phyloP scores from a whole-genome alignment of 2,329 filamentous ascomycete species.

The Fusarium robinianum region DNA sequence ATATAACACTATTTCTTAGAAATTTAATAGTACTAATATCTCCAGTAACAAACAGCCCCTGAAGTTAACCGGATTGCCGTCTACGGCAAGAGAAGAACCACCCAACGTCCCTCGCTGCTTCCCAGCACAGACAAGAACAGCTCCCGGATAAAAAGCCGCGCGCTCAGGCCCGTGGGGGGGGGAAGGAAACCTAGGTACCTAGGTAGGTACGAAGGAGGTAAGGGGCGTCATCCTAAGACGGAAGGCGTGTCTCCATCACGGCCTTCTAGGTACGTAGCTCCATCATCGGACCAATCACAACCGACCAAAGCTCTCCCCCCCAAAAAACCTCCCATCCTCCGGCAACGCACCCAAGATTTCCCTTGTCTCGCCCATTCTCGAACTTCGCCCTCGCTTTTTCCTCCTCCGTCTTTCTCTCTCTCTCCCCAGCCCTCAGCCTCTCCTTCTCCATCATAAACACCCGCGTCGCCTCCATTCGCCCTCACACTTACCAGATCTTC shows the following conservation, averaged over 20 bases:
- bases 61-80: too few relatives aligned
- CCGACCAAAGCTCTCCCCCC: slow-evolving; percentile 31
- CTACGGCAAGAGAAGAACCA: not conserved
- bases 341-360: slow-evolving; percentile 40
- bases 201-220: too few relatives aligned
- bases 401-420: slow-evolving; percentile 11
- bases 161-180: slow-evolving; percentile 15
- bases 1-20: too few relatives aligned
- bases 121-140: slow-evolving; percentile 8
- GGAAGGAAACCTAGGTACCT: too few relatives aligned
- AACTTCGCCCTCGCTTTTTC: slow-evolving; percentile 32
- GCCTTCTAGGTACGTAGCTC: slow-evolving; percentile 21
- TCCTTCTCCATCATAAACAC: slow-evolving; percentile 14
- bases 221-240: not conserved
- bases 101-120: not conserved
- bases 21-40: too few relatives aligned
- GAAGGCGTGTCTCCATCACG: slow-evolving; percentile 24
- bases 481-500: slow-evolving; percentile 8
- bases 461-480: slow-evolving; percentile 9
- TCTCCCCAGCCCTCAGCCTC: slow-evolving; percentile 17
- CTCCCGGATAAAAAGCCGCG: slow-evolving; percentile 25
- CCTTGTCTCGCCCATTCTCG: slow-evolving; percentile 22
- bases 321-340: slow-evolving; percentile 39
- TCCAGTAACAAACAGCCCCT: too few relatives aligned
- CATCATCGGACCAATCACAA: slow-evolving; percentile 33